These are phyloP conservation scores for Coccinonectria pachysandricola DNA, from an alignment of 2,329 filamentous ascomycete species.

Conservation along the genomic window DNA sequence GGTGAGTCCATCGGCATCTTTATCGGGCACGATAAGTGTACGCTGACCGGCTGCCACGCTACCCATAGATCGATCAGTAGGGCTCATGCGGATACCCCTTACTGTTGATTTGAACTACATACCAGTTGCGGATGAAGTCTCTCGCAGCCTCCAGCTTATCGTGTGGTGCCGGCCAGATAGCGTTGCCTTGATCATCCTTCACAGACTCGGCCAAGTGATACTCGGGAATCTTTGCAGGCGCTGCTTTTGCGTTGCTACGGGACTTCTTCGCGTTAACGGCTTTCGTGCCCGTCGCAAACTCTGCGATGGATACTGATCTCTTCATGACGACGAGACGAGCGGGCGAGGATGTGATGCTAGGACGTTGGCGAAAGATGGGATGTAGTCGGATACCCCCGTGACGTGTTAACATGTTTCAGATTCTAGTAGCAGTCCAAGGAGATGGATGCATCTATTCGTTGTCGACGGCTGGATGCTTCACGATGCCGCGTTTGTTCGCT, in stretches of 20 bases:
- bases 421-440: no score
- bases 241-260: background rate
- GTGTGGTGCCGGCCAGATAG: constrained; percentile 52
- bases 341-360: no score
- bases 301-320: no score
- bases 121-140: constrained; percentile 49
- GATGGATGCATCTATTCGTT: no score
- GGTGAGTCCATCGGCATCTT: constrained; percentile 57
- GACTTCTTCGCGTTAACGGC: constrained; percentile 4
- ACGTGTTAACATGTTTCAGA: no score
- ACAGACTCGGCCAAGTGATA: constrained; percentile 7
- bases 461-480: no score
- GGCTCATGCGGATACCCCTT: background rate
- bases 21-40: constrained; percentile 55
- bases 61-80: constrained; percentile 5
- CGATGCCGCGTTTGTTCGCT: no score
- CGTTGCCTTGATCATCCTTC: constrained; percentile 32
- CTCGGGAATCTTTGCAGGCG: constrained; percentile 1
- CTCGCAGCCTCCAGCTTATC: constrained; percentile 45
- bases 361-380: no score
- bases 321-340: no score
- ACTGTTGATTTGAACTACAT: constrained; percentile 11
- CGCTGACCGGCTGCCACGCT: constrained; percentile 41
- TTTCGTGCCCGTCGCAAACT: background rate
- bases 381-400: no score